A percentile compares a stretch with the other conserved stretches of the same genome.
Evolutionary conservation across 345 rosid genomes (phyloP).

Genomic region (Eucalyptus sideroxylon): DNA sequence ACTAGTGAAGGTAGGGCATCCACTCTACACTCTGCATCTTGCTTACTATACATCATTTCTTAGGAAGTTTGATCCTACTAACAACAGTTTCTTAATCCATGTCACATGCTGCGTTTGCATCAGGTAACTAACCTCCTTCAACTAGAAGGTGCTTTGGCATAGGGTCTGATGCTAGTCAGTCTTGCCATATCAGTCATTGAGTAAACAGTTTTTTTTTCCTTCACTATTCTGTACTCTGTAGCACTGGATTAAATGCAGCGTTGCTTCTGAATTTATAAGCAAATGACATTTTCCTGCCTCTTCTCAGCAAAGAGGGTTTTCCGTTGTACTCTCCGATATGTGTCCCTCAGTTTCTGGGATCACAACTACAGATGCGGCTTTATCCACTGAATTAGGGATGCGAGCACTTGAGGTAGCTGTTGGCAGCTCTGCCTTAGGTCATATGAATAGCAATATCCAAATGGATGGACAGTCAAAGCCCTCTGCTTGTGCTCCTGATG

Average conservation of each 20-base stretch:
- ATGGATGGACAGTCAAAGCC: constrained; percentile 1
- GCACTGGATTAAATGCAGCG: not conserved
- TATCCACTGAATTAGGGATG: constrained; percentile 82
- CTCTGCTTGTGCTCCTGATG: constrained; percentile 1
- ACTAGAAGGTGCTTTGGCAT: not conserved
- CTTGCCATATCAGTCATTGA: not conserved
- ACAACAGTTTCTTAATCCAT: not conserved
- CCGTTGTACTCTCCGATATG: constrained; percentile 83
- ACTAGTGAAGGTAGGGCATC: not conserved
- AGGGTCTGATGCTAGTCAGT: not conserved
- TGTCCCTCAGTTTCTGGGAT: constrained; percentile 90
- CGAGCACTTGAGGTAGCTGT: constrained; percentile 81
- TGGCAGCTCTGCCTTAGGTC: constrained; percentile 32
- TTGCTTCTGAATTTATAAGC: not conserved
- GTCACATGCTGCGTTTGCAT: not conserved
- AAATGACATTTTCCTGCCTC: not conserved
- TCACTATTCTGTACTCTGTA: not conserved
- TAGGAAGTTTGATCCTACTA: not conserved
- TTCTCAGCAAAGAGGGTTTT: constrained; percentile 68
- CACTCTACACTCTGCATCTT: not conserved
- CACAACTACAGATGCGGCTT: constrained; percentile 62
- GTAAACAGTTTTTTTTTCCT: not conserved
- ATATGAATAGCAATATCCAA: not conserved
- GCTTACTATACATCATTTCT: not conserved
- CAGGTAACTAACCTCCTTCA: not conserved